These are phyloP conservation scores for Aspergillus pseudotamarii DNA, from an alignment of 2,329 filamentous ascomycete species.

Conservation along the genomic window DNA sequence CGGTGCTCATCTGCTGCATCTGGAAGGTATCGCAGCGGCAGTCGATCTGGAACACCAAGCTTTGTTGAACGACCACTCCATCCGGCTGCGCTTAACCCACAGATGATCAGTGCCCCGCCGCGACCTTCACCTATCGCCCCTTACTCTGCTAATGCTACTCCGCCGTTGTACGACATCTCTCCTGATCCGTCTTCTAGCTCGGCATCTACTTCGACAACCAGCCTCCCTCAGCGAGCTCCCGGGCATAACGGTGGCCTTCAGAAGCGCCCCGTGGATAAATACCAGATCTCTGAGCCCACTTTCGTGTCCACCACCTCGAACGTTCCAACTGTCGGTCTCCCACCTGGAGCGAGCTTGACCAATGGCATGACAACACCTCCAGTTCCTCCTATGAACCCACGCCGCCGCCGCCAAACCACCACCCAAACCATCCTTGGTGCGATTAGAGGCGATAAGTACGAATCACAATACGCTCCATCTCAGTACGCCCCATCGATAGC, in stretches of 20 bases:
- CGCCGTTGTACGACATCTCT: constrained; percentile 52
- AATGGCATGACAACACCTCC: constrained; percentile 58
- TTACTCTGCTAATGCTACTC: constrained; percentile 57
- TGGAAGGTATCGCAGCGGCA: constrained; percentile 43
- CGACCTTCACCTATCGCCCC: constrained; percentile 51
- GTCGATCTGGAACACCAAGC: constrained; percentile 37
- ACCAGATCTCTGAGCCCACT: constrained; percentile 63
- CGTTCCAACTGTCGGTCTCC: constrained; percentile 61
- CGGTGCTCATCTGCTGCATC: constrained; percentile 43
- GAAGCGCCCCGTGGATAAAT: constrained; percentile 63
- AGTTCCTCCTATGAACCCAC: constrained; percentile 63
- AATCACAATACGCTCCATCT: constrained; percentile 19
- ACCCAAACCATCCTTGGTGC: constrained; percentile 45
- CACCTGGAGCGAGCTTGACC: constrained; percentile 56
- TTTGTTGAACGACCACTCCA: constrained; percentile 39
- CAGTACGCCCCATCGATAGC: not conserved
- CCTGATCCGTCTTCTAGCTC: constrained; percentile 45
- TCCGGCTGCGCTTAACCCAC: constrained; percentile 27
- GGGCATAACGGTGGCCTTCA: constrained; percentile 40
- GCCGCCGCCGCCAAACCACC: constrained; percentile 54
- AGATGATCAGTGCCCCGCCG: constrained; percentile 44
- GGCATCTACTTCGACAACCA: constrained; percentile 25
- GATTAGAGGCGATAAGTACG: constrained; percentile 41
- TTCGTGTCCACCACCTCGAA: constrained; percentile 58
- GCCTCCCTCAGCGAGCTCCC: constrained; percentile 33